Conservation (phyloP, 1,284 basidiomycete genomes). For the Cutaneotrichosporon spelunceum region DNA sequence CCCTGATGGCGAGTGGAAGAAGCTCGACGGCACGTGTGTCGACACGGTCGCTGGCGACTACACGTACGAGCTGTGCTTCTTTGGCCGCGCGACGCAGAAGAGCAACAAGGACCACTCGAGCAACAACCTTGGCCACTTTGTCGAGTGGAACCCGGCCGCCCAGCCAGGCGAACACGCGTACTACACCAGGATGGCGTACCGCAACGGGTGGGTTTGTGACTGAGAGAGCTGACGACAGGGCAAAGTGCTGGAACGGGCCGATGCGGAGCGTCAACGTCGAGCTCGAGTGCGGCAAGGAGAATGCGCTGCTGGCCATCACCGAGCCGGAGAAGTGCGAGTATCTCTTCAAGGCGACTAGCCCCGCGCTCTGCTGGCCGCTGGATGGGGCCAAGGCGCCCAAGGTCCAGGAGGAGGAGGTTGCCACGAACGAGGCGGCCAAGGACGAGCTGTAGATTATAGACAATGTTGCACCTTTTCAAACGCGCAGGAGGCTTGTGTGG, state of each 20-base stretch:
- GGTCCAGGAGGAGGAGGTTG: constrained; percentile 5
- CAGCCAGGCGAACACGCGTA: constrained; percentile 64
- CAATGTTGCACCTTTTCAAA: not conserved
- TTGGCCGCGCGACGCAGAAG: constrained; percentile 82
- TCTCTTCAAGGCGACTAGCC: constrained; percentile 77
- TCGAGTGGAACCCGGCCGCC: constrained; percentile 66
- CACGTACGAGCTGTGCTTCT: constrained; percentile 94
- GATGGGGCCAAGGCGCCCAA: constrained; percentile 12
- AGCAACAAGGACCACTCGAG: constrained; percentile 73
- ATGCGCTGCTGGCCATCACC: constrained; percentile 72
- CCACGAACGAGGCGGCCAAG: constrained; percentile 41
- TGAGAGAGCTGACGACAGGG: constrained; percentile 31
- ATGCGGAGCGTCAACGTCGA: constrained; percentile 66
- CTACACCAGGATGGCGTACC: constrained; percentile 78
- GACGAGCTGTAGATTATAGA: constrained; percentile 35
- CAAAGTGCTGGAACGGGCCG: constrained; percentile 97
- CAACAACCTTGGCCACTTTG: constrained; percentile 79
- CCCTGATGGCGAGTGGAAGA: constrained; percentile 87
- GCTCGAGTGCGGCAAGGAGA: constrained; percentile 79
- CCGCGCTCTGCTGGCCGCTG: constrained; percentile 79
- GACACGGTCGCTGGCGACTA: constrained; percentile 86
- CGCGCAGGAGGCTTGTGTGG: not conserved
- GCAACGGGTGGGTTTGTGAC: constrained; percentile 58
- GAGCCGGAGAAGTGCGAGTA: constrained; percentile 99
- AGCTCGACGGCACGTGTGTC: constrained; percentile 78